Base-by-base conservation (phyloP, 768 basidiomycete genomes). In the Boletus eberwhitei region DNA sequence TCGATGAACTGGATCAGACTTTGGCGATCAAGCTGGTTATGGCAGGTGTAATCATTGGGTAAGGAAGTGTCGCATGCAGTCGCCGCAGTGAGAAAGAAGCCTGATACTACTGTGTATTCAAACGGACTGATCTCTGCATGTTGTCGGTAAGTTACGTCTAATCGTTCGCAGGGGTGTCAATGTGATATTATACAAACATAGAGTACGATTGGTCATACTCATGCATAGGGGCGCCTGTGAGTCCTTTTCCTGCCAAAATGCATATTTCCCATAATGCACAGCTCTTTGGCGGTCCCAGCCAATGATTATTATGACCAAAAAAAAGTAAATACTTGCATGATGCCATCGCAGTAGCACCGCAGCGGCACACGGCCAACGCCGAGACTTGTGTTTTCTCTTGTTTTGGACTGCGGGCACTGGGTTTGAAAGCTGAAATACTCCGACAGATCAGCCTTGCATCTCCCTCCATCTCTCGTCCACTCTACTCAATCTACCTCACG, bases 381-480 rank as follows among this genome's bases (percentile, higher is more conserved):
- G 36, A 19, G 8, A 2, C 31, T 4, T 32, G 12, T 46, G 61
- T 71, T 67, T 60, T 60, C 50, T 40, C 53, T 39, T 60, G 53
- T 60, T 72, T 50, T 50, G 55, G 34, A 8, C 31, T 54, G 60
- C 56, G 55, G 48, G 31, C 42, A 60, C 62, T 51, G 62, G 58
- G 52, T 59, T 62, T 59, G 49, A 64, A 64, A 39, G 53, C 36
- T 62, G 53, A 60, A 64, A 60, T 66, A 67, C 55, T 68, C 65
- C 63, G 65, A 54, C 62, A 36, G 52, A 63, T 61, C 54, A 51
- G 47, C 26, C 50, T 54, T 57, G n/a, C 63, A 60, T 61, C 59
- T 61, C 53, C 45, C 37, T 55, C 52, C 58, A 64, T 58, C 54
- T 55, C 48, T 56, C 40, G 50, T 50, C 57, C 55, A 54, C 66